Evolutionary conservation across 2,329 filamentous ascomycete species (phyloP).

Genomic region (Claviceps maximensis): DNA sequence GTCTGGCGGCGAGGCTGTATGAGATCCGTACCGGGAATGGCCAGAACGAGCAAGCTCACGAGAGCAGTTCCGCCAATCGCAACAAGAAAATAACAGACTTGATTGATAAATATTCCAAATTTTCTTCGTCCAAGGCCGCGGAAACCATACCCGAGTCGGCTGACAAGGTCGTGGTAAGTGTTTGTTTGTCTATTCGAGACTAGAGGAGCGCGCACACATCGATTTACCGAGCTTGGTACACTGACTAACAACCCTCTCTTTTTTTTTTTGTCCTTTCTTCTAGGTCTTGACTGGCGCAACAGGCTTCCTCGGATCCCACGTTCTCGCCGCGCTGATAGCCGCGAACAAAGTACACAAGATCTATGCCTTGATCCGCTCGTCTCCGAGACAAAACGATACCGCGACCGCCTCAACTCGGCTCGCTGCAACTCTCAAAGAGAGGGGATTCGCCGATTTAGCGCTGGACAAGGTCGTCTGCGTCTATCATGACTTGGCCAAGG

Average conservation of each 20-base stretch:
- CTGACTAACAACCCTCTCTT: background rate
- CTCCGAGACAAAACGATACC: background rate
- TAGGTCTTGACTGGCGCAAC: constrained; percentile 44
- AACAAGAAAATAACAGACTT: background rate
- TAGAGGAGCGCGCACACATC: background rate
- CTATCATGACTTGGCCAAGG: constrained; percentile 8
- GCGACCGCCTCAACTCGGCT: background rate
- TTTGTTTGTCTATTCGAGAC: background rate
- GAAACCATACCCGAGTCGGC: background rate
- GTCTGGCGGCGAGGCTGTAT: constrained; percentile 5
- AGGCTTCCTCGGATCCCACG: constrained; percentile 49
- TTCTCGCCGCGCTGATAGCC: constrained; percentile 43
- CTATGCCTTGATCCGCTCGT: constrained; percentile 39
- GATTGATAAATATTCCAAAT: background rate
- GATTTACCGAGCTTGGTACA: background rate
- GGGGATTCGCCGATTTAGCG: constrained; percentile 22
- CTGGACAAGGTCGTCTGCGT: constrained; percentile 11
- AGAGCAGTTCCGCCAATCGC: background rate
- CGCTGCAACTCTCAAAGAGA: background rate
- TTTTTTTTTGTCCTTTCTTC: background rate
- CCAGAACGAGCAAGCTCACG: background rate
- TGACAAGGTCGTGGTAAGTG: background rate
- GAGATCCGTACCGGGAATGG: background rate
- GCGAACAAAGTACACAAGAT: constrained; percentile 40
- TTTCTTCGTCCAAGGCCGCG: background rate